Evolutionary conservation across 106 monocot species (phyloP).

Genomic region (Iris macrosiphon): DNA sequence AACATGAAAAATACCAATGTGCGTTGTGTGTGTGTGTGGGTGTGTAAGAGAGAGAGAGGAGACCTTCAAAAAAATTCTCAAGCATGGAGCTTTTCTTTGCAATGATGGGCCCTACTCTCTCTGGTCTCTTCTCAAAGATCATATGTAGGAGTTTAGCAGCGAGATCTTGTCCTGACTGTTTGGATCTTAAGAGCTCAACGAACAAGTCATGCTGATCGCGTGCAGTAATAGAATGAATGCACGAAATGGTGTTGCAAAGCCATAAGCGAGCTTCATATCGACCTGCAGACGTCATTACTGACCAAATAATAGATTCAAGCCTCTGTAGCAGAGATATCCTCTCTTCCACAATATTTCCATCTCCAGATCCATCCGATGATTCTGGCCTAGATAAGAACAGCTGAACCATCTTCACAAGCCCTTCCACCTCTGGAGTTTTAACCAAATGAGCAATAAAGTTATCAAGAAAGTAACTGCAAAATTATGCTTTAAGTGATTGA

Average conservation of each 20-base stretch:
- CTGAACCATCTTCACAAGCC: slow-evolving; percentile 53
- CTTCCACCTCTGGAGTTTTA: too few relatives aligned
- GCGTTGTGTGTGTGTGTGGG: too few relatives aligned
- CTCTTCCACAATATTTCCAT: slow-evolving; percentile 29
- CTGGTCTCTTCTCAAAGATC: slow-evolving; percentile 70
- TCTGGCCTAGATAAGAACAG: slow-evolving; percentile 44
- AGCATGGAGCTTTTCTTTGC: slow-evolving; percentile 56
- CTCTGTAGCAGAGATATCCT: slow-evolving; percentile 41
- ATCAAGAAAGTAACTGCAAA: too few relatives aligned
- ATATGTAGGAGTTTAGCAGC: slow-evolving; percentile 54
- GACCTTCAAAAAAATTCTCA: slow-evolving; percentile 82
- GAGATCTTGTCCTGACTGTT: slow-evolving; percentile 37
- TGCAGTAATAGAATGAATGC: slow-evolving; percentile 35
- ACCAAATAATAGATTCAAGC: slow-evolving; percentile 57
- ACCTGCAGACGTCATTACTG: slow-evolving; percentile 37
- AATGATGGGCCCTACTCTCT: slow-evolving; percentile 49
- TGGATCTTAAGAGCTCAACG: slow-evolving; percentile 37
- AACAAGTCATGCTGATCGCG: slow-evolving; percentile 42
- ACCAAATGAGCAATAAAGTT: too few relatives aligned
- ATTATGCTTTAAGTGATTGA: too few relatives aligned
- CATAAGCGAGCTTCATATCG: slow-evolving; percentile 73
- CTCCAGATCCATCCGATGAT: slow-evolving; percentile 3
- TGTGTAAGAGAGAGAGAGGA: not conserved
- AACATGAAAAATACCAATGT: too few relatives aligned
- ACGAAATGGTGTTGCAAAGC: slow-evolving; percentile 75